These are phyloP conservation scores for Clonostachys chloroleuca DNA, from an alignment of 2,329 filamentous ascomycete genomes.

Conservation along the genomic window DNA sequence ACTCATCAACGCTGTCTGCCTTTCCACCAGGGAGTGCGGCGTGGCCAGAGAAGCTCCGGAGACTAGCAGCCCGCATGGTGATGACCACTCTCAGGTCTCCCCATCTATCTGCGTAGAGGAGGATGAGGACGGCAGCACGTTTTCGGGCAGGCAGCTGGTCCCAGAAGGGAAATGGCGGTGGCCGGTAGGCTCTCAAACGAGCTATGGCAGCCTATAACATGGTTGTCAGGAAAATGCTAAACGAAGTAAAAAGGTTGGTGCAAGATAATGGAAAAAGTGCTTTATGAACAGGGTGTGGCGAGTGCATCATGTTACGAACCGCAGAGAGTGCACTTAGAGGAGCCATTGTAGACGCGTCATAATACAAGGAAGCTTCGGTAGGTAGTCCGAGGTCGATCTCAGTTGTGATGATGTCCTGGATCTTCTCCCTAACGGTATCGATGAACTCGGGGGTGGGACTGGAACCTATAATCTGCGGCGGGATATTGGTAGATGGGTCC, in stretches of 20 bases:
- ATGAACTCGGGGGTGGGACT: slow-evolving; percentile 9
- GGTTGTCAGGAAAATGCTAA: background rate
- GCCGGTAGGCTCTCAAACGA: slow-evolving; percentile 54
- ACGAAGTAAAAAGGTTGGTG: background rate
- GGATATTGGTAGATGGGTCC: no score
- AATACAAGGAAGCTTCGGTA: slow-evolving; percentile 41
- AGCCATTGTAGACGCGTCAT: slow-evolving; percentile 54
- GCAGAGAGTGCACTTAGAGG: slow-evolving; percentile 48
- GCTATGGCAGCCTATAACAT: slow-evolving; percentile 48
- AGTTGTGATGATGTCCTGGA: background rate
- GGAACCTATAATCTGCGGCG: no score
- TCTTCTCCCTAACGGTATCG: slow-evolving; percentile 3
- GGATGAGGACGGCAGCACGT: slow-evolving; percentile 80
- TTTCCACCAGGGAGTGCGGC: slow-evolving; percentile 82
- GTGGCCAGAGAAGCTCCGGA: slow-evolving; percentile 74
- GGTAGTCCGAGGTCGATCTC: background rate
- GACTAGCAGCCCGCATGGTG: slow-evolving; percentile 60
- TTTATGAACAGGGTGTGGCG: slow-evolving; percentile 1
- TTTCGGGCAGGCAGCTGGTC: slow-evolving; percentile 57
- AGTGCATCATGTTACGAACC: slow-evolving; percentile 31
- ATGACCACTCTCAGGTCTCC: slow-evolving; percentile 74
- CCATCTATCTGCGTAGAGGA: slow-evolving; percentile 79
- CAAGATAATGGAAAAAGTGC: no score
- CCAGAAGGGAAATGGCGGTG: slow-evolving; percentile 59
- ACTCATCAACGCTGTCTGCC: slow-evolving; percentile 53